Percentiles rank a stretch among this genome's conserved stretches.
Evolutionary conservation across 1,139 yeast species (phyloP).

Genomic region (Hansenula anomala): DNA sequence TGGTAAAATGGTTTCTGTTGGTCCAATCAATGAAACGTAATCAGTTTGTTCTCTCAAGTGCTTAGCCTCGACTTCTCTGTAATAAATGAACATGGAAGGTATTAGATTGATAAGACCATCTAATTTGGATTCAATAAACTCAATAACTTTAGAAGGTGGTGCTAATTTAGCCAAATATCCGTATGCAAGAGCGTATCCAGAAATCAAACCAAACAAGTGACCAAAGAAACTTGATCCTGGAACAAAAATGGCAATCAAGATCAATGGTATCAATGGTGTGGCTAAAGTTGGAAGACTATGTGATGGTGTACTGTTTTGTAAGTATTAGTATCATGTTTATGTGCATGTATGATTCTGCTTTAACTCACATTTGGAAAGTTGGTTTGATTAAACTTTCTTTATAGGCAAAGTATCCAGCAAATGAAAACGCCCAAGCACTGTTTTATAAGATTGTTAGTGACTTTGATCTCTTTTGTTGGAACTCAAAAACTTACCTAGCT

Average conservation of each 20-base stretch:
- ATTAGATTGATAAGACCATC: slow-evolving; percentile 45
- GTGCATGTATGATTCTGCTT: no score
- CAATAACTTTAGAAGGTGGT: slow-evolving; percentile 56
- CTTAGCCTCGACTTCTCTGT: slow-evolving; percentile 52
- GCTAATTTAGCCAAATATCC: slow-evolving; percentile 52
- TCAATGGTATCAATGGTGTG: slow-evolving; percentile 52
- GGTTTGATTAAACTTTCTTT: slow-evolving; percentile 54
- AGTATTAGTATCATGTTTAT: background rate
- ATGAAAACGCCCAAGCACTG: slow-evolving; percentile 72
- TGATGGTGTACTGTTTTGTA: slow-evolving; percentile 19
- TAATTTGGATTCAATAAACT: slow-evolving; percentile 60
- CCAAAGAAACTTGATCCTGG: slow-evolving; percentile 72
- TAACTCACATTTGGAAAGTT: slow-evolving; percentile 27
- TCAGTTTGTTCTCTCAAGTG: slow-evolving; percentile 34
- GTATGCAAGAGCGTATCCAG: slow-evolving; percentile 52
- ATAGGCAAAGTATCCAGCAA: slow-evolving; percentile 59
- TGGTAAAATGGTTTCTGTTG: slow-evolving; percentile 17
- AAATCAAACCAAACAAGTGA: slow-evolving; percentile 50
- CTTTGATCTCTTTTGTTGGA: background rate
- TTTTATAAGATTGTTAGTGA: slow-evolving; percentile 2
- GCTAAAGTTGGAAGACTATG: slow-evolving; percentile 54
- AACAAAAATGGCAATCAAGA: slow-evolving; percentile 42
- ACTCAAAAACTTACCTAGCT: slow-evolving; percentile 27
- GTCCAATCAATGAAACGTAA: slow-evolving; percentile 31
- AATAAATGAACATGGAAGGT: slow-evolving; percentile 48